These are phyloP conservation scores for Nicotiana benthamiana DNA, from an alignment of 257 asterid species.

Conservation along the genomic window DNA sequence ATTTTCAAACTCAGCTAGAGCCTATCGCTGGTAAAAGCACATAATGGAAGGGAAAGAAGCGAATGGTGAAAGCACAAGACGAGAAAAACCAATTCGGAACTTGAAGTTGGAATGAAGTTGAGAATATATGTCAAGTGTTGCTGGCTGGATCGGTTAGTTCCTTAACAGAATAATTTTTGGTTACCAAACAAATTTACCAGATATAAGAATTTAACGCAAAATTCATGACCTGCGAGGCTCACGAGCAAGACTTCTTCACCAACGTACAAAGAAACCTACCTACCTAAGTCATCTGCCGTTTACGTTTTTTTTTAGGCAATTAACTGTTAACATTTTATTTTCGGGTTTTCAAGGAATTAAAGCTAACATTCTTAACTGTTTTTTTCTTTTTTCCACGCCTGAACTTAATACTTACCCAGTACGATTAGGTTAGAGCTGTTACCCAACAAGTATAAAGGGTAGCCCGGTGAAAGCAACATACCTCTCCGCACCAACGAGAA, in stretches of 20 bases:
- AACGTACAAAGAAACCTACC: neutral
- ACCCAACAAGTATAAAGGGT: neutral
- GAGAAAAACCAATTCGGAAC: neutral
- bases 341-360: neutral
- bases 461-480: neutral
- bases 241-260: neutral
- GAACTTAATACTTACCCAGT: neutral
- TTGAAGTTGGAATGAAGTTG: neutral
- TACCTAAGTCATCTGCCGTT: neutral
- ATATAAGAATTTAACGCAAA: neutral
- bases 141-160: too few relatives aligned
- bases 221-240: neutral
- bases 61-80: neutral
- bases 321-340: neutral
- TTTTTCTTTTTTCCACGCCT: neutral
- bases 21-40: too few relatives aligned
- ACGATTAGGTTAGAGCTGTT: too few relatives aligned
- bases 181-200: too few relatives aligned
- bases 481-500: neutral
- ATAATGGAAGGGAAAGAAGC: neutral
- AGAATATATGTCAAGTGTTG: too few relatives aligned
- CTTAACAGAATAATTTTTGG: too few relatives aligned
- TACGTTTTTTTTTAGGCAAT: neutral
- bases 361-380: neutral
- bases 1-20: too few relatives aligned